phyloP scores from a whole-genome alignment of 108 stramenopile species.

The Schizochytrium sp. region DNA sequence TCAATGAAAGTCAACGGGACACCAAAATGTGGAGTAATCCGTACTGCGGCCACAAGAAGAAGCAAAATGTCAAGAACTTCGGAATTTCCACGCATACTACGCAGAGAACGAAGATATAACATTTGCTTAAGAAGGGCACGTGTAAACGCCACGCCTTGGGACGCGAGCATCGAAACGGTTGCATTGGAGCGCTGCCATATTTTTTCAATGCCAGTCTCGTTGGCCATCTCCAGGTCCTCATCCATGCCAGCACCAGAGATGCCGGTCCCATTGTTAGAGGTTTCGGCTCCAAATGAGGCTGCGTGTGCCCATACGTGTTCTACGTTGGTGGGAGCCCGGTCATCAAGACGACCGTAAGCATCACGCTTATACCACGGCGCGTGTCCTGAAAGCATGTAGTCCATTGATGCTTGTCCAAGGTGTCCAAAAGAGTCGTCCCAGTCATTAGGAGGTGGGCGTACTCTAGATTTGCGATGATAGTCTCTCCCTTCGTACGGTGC shows the following conservation, averaged over 20 bases:
- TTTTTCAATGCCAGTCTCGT: background rate
- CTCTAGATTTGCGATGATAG: background rate
- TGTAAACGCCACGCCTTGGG: background rate
- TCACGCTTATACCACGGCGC: conserved; percentile 40
- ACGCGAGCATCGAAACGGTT: conserved; percentile 7
- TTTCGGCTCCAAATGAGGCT: background rate
- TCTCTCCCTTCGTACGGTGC: background rate
- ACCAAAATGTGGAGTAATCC: conserved; percentile 3
- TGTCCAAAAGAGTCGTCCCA: conserved; percentile 14
- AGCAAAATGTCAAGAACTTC: background rate
- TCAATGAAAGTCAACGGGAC: background rate
- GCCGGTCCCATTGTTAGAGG: background rate
- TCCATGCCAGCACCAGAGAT: background rate
- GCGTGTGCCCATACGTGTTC: background rate
- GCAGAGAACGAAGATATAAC: conserved; percentile 8
- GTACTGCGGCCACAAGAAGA: background rate
- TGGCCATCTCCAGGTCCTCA: background rate
- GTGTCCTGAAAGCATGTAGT: background rate
- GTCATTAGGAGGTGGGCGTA: background rate
- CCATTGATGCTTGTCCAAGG: background rate
- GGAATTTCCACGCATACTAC: background rate
- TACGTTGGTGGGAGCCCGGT: background rate
- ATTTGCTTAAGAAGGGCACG: conserved; percentile 34
- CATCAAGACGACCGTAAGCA: conserved; percentile 6
- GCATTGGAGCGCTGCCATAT: background rate